phyloP scores from a whole-genome alignment of 202 grass and related monocot species.

The Saccharum hybrid region DNA sequence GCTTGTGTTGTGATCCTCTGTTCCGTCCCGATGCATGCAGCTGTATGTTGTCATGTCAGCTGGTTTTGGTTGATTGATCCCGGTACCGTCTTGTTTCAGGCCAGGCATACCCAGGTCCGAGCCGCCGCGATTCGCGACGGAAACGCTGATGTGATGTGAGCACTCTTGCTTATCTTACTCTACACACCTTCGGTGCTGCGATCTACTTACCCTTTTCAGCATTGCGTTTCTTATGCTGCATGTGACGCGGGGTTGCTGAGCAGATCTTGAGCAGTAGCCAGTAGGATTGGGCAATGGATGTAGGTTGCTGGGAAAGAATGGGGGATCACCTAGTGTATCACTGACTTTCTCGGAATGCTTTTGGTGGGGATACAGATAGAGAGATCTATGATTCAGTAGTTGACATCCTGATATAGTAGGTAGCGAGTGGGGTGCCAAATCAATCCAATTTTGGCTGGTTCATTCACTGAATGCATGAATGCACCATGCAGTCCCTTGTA shows the following conservation, averaged over 20 bases:
- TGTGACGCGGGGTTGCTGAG: neutral
- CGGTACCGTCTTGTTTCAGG: conserved; percentile 37
- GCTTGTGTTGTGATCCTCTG: neutral
- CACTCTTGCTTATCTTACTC: conserved; percentile 5
- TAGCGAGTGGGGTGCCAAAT: neutral
- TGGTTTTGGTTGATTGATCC: neutral
- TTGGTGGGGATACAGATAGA: neutral
- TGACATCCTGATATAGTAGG: neutral
- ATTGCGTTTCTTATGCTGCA: neutral
- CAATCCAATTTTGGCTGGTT: conserved; percentile 1
- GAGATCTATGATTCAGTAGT: neutral
- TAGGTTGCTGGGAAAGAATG: neutral
- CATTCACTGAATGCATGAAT: neutral
- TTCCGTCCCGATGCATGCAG: conserved; percentile 11
- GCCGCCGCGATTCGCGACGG: conserved; percentile 59
- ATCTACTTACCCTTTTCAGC: neutral
- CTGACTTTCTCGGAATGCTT: neutral
- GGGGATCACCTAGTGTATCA: conserved; percentile 15
- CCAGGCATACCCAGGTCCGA: conserved; percentile 43
- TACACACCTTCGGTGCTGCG: neutral
- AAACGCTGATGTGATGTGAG: conserved; percentile 67
- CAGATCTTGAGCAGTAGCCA: conserved; percentile 21
- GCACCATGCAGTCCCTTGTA: neutral
- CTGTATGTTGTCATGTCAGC: neutral
- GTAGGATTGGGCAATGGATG: neutral